These are phyloP conservation scores for Pseudogymnoascus destructans DNA, from an alignment of 2,329 filamentous ascomycete species.

Conservation along the genomic window DNA sequence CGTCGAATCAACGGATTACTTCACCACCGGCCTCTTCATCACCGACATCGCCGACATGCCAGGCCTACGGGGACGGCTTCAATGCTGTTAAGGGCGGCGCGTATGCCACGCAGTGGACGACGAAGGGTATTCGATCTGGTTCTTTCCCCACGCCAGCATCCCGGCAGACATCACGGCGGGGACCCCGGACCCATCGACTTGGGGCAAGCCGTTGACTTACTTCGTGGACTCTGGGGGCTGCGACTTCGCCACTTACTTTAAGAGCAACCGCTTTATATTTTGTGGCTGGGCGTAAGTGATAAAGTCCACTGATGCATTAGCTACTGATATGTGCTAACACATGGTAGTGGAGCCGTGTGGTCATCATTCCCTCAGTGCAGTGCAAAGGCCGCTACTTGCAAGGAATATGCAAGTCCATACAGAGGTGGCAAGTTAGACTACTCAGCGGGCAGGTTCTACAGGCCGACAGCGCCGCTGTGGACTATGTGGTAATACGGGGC, in stretches of 20 bases:
- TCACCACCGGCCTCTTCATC: conserved; percentile 42
- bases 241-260: conserved; percentile 57
- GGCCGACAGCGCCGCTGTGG: too few species aligned
- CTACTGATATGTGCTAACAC: not conserved
- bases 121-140: conserved; percentile 37
- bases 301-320: not conserved
- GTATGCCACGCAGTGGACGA: conserved; percentile 36
- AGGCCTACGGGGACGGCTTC: conserved; percentile 39
- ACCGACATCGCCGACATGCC: conserved; percentile 45
- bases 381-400: conserved; percentile 48
- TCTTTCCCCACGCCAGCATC: conserved; percentile 33
- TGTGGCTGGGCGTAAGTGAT: conserved; percentile 46
- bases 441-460: too few species aligned
- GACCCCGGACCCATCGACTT: conserved; percentile 32
- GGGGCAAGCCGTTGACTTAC: conserved; percentile 33
- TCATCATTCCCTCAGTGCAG: conserved; percentile 35
- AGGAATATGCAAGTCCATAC: too few species aligned
- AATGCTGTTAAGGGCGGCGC: conserved; percentile 37
- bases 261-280: conserved; percentile 63
- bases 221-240: conserved; percentile 38
- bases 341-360: not conserved
- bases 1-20: conserved; percentile 42
- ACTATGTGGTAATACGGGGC: too few species aligned
- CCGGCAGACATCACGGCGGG: conserved; percentile 32
- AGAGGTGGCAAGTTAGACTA: too few species aligned